Percentiles rank a stretch among this genome's conserved stretches.
Evolutionary conservation across 2,329 filamentous ascomycete genomes (phyloP).

Genomic region (Diaporthe sp.): DNA sequence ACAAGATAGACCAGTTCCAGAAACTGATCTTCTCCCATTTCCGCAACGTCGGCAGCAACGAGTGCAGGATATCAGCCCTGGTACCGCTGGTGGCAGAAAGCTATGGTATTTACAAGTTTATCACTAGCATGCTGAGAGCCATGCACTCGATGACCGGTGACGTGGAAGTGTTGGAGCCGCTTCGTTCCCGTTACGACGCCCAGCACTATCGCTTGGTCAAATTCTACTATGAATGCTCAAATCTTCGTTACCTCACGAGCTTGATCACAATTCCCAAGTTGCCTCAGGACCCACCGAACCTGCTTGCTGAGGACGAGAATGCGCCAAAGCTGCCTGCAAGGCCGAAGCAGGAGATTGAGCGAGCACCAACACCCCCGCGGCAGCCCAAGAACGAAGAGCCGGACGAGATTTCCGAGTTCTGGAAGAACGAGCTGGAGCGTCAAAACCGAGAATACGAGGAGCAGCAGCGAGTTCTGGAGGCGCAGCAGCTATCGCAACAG

Average conservation of each 20-base stretch:
- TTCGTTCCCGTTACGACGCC: constrained; percentile 90
- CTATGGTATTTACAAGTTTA: constrained; percentile 99
- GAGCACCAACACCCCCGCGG: constrained; percentile 77
- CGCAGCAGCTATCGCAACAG: constrained; percentile 86
- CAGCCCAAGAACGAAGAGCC: constrained; percentile 82
- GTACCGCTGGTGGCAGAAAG: constrained; percentile 97
- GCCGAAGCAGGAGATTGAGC: constrained; percentile 81
- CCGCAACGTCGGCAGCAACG: constrained; percentile 90
- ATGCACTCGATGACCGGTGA: constrained; percentile 98
- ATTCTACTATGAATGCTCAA: constrained; percentile 99
- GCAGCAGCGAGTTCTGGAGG: constrained; percentile 89
- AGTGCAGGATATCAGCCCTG: constrained; percentile 94
- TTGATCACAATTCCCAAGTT: constrained; percentile 97
- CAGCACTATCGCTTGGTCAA: constrained; percentile 97
- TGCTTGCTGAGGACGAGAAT: constrained; percentile 87
- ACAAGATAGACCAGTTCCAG: constrained; percentile 98
- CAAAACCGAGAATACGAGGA: constrained; percentile 97
- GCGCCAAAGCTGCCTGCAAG: constrained; percentile 86
- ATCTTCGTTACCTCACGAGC: constrained; percentile 94
- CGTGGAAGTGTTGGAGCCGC: constrained; percentile 89
- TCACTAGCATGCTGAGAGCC: constrained; percentile 98
- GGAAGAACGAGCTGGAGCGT: constrained; percentile 91
- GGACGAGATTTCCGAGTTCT: constrained; percentile 97
- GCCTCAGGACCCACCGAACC: constrained; percentile 91
- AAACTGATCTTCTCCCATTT: constrained; percentile 99